These are phyloP conservation scores for Aspergillus nomiae DNA, from an alignment of 2,329 filamentous ascomycete genomes.

Conservation along the genomic window DNA sequence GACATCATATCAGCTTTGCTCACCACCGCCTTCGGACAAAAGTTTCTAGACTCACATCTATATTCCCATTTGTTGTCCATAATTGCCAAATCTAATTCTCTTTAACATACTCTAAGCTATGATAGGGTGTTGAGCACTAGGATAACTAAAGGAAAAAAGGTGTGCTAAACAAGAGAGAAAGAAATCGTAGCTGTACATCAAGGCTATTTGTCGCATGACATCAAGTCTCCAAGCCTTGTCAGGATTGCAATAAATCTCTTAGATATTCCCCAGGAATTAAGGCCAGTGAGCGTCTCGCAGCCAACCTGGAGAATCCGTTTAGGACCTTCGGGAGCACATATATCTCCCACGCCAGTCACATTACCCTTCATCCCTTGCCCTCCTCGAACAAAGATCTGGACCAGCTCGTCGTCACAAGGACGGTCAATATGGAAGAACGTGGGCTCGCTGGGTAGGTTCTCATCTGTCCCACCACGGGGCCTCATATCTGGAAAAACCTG, in stretches of 20 bases:
- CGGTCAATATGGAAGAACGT: constrained; percentile 57
- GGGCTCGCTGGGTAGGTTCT: constrained; percentile 33
- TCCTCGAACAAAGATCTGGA: constrained; percentile 57
- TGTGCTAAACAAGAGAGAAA: background rate
- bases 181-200: background rate
- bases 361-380: constrained; percentile 54
- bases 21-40: background rate
- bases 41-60: too few relatives aligned
- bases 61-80: background rate
- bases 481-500: constrained; percentile 34
- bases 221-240: constrained; percentile 32
- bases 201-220: constrained; percentile 6
- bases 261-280: constrained; percentile 40
- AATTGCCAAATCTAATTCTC: constrained; percentile 7
- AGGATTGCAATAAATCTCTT: constrained; percentile 36
- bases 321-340: constrained; percentile 44
- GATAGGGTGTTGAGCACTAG: background rate
- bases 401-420: constrained; percentile 60
- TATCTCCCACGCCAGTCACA: constrained; percentile 56
- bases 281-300: constrained; percentile 37
- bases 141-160: background rate
- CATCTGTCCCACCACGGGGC: constrained; percentile 3
- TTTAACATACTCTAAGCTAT: background rate
- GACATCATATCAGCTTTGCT: constrained; percentile 21
- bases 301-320: constrained; percentile 42